Base-by-base conservation (phyloP, 1,284 basidiomycete species). In the Mrakiaceae sp. region DNA sequence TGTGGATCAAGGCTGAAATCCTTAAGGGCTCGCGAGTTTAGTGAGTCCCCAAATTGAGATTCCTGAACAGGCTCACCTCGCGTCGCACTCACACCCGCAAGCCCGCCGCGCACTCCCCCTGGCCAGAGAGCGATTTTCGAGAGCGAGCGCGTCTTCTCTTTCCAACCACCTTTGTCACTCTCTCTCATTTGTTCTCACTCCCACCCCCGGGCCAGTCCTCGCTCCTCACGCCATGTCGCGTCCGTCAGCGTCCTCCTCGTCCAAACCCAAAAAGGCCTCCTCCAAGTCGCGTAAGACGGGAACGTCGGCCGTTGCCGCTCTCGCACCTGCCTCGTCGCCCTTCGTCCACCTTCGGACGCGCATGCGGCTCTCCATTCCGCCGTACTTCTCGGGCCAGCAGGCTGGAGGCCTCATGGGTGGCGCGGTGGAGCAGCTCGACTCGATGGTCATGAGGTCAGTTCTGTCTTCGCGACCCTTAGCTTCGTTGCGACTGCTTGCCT, bases 401-500 rank as follows among this genome's bases (percentile, higher is more conserved):
- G 53, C 43, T 5, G 53, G 53, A 27, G 57, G 57, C 16, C 46
- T 60, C 2, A 40, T 51, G 4, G 44, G 42, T 54, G 93, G 93
- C 9, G 88, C 85, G 11, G 82, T 86, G 71, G 91, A 97, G 76
- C 85, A 91, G 81, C 78, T 97, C 43, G 90, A 96, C 74, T 88
- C 87, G 9, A 87, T 94, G 86, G 78, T 95, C 40, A 95, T 96
- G 92, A 83, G 89, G 92, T 92, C 72, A 73, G 84, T 77, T 16
- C 57, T 51, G 48, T 54, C n/a, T 48, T 48, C 14, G 4, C 11
- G 3, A 43, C 58, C 42, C 46, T 16, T 27, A 46, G 8, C 42
- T 16, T n/a, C 5, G 10, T 42, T 16, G 4, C 4, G 16, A n/a
- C 2, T 27, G n/a, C 44, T 27, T n/a, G 2, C 3, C 60, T 61